These are phyloP conservation scores for Lasiodiplodia sp. DNA, from an alignment of 2,329 filamentous ascomycete genomes.

Conservation along the genomic window DNA sequence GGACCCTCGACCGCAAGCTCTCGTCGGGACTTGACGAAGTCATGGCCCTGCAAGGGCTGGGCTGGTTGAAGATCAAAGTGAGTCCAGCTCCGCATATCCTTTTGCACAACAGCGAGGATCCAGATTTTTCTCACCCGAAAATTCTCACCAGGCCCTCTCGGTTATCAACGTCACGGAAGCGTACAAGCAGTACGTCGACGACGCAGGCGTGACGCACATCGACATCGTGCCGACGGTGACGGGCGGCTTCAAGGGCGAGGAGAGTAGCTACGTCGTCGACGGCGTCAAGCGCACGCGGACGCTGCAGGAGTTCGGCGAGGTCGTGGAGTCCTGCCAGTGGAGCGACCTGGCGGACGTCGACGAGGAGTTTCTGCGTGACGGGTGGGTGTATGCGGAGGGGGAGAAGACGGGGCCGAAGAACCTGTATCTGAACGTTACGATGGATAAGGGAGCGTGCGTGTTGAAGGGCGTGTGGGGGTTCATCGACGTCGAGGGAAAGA, in stretches of 20 bases:
- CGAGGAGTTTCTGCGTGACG: neutral
- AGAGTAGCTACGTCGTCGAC: neutral
- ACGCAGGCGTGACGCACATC: neutral
- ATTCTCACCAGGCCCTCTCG: neutral
- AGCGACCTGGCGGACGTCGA: slow-evolving; percentile 1
- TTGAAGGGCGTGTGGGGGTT: slow-evolving; percentile 13
- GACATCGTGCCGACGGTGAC: neutral
- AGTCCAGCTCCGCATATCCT: no score
- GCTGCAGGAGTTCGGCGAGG: neutral
- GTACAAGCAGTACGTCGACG: slow-evolving; percentile 1
- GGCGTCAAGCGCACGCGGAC: neutral
- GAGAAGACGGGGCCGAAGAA: neutral
- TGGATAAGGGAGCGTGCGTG: neutral
- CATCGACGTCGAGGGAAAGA: neutral
- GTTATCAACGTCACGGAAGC: neutral
- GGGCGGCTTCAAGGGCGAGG: slow-evolving; percentile 7
- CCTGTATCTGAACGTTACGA: neutral
- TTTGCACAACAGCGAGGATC: no score
- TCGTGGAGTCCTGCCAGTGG: neutral
- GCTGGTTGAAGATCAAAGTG: slow-evolving; percentile 3
- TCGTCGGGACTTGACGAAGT: slow-evolving; percentile 5
- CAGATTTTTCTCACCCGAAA: no score
- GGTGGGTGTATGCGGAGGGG: neutral
- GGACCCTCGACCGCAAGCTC: neutral
- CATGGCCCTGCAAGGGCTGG: neutral